A percentile compares a stretch with the other conserved stretches of the same genome.
Evolutionary conservation across 2,329 filamentous ascomycete species (phyloP).

Genomic region (Ascochyta rabiei): DNA sequence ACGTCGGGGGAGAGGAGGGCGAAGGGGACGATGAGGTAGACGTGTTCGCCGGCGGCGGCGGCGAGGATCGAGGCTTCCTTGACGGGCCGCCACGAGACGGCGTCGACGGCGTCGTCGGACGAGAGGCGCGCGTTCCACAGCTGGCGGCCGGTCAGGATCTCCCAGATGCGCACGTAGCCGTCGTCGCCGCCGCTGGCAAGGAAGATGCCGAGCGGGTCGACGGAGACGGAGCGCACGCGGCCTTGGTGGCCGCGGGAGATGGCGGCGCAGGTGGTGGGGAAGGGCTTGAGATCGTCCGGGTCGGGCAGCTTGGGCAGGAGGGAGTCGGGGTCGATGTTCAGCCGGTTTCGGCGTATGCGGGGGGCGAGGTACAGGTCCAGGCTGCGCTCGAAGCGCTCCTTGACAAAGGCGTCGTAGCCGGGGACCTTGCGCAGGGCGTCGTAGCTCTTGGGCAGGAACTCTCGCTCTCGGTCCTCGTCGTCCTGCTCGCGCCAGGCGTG

Average conservation of each 20-base stretch:
- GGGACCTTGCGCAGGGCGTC: constrained; percentile 88
- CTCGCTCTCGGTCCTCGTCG: constrained; percentile 87
- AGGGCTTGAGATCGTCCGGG: constrained; percentile 91
- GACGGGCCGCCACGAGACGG: constrained; percentile 86
- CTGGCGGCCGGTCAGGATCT: constrained; percentile 82
- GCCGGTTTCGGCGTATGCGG: constrained; percentile 85
- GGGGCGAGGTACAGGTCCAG: constrained; percentile 95
- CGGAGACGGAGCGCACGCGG: constrained; percentile 79
- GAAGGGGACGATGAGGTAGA: constrained; percentile 79
- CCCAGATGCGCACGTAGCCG: constrained; percentile 89
- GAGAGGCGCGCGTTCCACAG: constrained; percentile 83
- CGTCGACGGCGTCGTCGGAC: constrained; percentile 78
- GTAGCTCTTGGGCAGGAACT: constrained; percentile 83
- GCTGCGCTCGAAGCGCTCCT: constrained; percentile 95
- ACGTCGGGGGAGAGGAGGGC: constrained; percentile 72
- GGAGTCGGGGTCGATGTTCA: constrained; percentile 95
- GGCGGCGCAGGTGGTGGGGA: constrained; percentile 87
- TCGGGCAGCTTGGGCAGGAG: constrained; percentile 90
- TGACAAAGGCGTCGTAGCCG: constrained; percentile 86
- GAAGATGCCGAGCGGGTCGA: constrained; percentile 85
- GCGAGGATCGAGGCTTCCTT: constrained; percentile 82
- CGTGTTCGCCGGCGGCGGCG: constrained; percentile 80
- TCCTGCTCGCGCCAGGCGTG: constrained; percentile 84
- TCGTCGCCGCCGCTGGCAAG: constrained; percentile 94
- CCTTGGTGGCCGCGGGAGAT: constrained; percentile 89